Evolutionary conservation across 305 asterid genomes (phyloP).

Genomic region (Solanum hybrid): DNA sequence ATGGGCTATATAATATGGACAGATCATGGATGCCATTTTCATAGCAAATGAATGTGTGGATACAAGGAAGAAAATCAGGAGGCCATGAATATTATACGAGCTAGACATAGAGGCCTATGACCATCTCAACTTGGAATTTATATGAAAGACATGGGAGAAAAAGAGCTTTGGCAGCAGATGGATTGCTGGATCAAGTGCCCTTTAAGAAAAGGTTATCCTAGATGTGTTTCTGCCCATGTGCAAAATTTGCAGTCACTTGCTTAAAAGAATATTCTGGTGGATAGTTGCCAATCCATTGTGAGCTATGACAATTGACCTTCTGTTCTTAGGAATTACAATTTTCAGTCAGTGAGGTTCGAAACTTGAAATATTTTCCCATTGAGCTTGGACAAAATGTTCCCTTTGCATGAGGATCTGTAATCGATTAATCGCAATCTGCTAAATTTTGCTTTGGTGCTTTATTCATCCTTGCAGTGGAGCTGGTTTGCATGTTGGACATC

Average conservation of each 20-base stretch:
- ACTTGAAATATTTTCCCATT: not conserved
- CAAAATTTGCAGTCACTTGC: not conserved
- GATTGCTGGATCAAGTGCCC: not conserved
- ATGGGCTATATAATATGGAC: not conserved
- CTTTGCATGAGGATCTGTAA: not conserved
- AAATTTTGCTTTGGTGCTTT: not conserved
- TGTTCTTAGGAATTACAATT: not conserved
- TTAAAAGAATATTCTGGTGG: not conserved
- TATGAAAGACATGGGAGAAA: not conserved
- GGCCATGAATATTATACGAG: not conserved
- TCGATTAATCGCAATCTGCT: not conserved
- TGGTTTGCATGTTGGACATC: constrained; percentile 96
- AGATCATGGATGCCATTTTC: not conserved
- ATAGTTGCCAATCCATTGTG: not conserved
- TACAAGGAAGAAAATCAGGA: not conserved
- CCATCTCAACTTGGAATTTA: not conserved
- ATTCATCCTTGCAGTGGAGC: constrained; percentile 66
- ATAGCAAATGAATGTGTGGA: not conserved
- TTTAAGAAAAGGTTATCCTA: not conserved
- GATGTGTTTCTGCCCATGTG: not conserved
- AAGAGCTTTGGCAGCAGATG: not conserved
- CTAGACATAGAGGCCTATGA: not conserved
- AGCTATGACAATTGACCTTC: not conserved
- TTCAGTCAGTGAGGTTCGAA: not conserved
- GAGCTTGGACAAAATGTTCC: not conserved